Conservation (phyloP, 108 stramenopile species). For the Epithemia pelagica region DNA sequence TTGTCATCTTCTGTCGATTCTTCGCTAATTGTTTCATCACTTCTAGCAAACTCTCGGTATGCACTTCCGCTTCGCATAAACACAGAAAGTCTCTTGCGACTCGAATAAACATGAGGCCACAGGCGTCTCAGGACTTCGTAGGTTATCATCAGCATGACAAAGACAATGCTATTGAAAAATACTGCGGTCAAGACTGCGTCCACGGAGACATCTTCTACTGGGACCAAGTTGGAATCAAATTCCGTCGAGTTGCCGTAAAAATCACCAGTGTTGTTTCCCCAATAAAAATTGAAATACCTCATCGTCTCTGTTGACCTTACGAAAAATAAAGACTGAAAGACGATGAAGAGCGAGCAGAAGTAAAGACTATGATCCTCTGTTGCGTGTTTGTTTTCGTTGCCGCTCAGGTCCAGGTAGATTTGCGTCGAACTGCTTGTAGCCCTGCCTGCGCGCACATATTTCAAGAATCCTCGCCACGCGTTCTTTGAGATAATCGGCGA, state of each 20-base stretch:
- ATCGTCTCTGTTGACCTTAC: too few relatives aligned
- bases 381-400: too few relatives aligned
- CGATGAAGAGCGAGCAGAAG: too few relatives aligned
- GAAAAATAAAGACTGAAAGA: too few relatives aligned
- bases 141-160: slow-evolving; percentile 46
- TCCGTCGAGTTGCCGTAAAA: slow-evolving; percentile 11
- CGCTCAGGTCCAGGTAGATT: too few relatives aligned
- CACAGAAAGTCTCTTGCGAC: slow-evolving; percentile 32
- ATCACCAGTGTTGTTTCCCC: not conserved
- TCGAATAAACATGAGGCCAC: slow-evolving; percentile 65
- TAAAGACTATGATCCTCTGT: too few relatives aligned
- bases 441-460: too few relatives aligned
- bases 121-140: slow-evolving; percentile 66
- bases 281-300: too few relatives aligned
- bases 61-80: slow-evolving; percentile 1
- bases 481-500: too few relatives aligned
- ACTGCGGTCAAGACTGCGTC: slow-evolving; percentile 62
- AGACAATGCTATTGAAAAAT: slow-evolving; percentile 58
- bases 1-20: slow-evolving; percentile 6
- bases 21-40: not conserved
- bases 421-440: too few relatives aligned
- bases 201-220: slow-evolving; percentile 64
- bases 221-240: slow-evolving; percentile 22
- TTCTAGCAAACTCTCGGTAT: slow-evolving; percentile 4
- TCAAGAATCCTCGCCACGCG: too few relatives aligned